Evolutionary conservation across 257 asterid genomes (phyloP).

Genomic region (Orobanche coerulescens): DNA sequence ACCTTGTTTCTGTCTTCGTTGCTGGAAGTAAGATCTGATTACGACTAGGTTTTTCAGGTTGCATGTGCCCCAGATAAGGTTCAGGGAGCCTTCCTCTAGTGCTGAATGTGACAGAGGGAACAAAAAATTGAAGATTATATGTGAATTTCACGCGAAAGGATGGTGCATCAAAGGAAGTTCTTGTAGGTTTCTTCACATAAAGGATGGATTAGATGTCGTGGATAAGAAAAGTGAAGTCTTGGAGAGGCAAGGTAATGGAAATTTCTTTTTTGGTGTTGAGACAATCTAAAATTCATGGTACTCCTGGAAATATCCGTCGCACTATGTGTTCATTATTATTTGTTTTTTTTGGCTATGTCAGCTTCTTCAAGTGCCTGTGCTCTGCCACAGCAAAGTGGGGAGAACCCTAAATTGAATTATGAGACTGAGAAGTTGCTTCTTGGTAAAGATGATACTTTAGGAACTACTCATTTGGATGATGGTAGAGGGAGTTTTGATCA

Average conservation of each 20-base stretch:
- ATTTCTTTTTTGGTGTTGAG: constrained; percentile 20
- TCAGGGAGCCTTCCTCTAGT: constrained; percentile 43
- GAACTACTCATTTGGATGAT: constrained; percentile 1
- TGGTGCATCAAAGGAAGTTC: constrained; percentile 88
- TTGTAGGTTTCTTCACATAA: constrained; percentile 78
- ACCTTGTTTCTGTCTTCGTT: constrained; percentile 20
- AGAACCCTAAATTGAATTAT: constrained; percentile 30
- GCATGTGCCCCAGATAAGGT: constrained; percentile 37
- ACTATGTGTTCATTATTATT: constrained; percentile 19
- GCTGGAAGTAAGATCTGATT: constrained; percentile 28
- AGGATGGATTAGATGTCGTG: constrained; percentile 38
- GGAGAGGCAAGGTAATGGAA: constrained; percentile 57
- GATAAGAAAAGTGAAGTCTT: constrained; percentile 27
- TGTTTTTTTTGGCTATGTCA: constrained; percentile 33
- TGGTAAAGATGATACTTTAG: constrained; percentile 22
- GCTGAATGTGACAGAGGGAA: constrained; percentile 32
- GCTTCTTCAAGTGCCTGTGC: constrained; percentile 34
- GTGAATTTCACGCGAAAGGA: constrained; percentile 75
- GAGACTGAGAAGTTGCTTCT: constrained; percentile 23
- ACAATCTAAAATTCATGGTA: constrained; percentile 10
- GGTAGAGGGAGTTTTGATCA: constrained; percentile 15
- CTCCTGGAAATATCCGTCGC: constrained; percentile 18
- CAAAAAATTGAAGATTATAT: constrained; percentile 52
- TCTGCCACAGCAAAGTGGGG: constrained; percentile 33
- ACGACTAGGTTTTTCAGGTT: constrained; percentile 54